These are phyloP conservation scores for Decorospora gaudefroyi DNA, from an alignment of 2,329 filamentous ascomycete genomes.

Conservation along the genomic window DNA sequence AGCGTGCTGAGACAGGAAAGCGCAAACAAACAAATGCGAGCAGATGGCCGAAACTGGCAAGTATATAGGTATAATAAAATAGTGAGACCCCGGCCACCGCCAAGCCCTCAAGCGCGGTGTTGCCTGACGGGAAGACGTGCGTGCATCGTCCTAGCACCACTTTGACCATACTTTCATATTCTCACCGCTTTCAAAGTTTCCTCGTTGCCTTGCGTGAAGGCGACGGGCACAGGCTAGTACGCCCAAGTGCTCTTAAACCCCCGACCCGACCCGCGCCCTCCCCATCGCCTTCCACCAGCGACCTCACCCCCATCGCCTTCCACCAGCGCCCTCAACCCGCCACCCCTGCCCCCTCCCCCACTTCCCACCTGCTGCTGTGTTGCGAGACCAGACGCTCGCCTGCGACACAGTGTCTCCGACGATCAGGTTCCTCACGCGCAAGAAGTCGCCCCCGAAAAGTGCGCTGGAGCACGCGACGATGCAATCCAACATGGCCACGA, in stretches of 20 bases:
- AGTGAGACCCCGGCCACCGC: constrained; percentile 19
- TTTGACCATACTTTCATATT: too few relatives aligned
- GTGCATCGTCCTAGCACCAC: too few relatives aligned
- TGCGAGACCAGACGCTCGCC: constrained; percentile 1
- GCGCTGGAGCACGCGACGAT: constrained; percentile 42
- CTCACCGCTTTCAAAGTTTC: too few relatives aligned
- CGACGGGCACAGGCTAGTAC: too few relatives aligned
- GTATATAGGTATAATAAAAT: constrained; percentile 23
- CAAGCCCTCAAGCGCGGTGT: constrained; percentile 33
- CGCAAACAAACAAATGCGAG: too few relatives aligned
- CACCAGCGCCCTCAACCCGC: constrained; percentile 2
- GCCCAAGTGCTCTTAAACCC: too few relatives aligned
- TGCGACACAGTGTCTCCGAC: constrained; percentile 19
- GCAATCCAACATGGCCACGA: constrained; percentile 37
- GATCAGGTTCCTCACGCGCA: constrained; percentile 38
- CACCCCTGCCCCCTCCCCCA: not conserved
- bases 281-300: too few relatives aligned
- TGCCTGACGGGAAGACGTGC: constrained; percentile 40
- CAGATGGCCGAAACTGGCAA: not conserved
- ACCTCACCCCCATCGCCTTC: too few relatives aligned
- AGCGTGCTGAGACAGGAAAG: not conserved
- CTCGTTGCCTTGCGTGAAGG: too few relatives aligned
- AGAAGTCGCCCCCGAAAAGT: constrained; percentile 43
- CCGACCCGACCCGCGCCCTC: too few relatives aligned
- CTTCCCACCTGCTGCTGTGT: not conserved